Conservation (phyloP, 139 green algal genomes). For the Chlorella sp. region DNA sequence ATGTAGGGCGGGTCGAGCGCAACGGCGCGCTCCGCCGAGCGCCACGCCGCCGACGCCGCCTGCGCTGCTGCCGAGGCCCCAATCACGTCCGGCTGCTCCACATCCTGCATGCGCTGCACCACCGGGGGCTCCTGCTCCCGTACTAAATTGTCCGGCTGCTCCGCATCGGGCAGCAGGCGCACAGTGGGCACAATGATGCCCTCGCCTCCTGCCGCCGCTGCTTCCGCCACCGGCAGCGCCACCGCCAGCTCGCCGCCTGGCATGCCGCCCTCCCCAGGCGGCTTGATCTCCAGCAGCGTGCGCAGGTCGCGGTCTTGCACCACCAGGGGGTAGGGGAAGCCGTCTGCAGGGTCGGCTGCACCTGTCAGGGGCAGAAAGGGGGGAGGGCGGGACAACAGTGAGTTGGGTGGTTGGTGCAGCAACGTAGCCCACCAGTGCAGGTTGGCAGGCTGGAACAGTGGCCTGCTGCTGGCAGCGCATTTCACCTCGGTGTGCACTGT, state of each 20-base stretch:
- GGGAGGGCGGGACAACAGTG: too few species aligned
- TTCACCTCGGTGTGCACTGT: too few species aligned
- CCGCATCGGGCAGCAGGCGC: not conserved
- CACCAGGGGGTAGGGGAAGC: slow-evolving; percentile 43
- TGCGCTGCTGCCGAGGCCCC: not conserved
- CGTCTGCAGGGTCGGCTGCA: slow-evolving; percentile 36
- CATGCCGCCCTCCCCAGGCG: slow-evolving; percentile 6
- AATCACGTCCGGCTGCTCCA: not conserved
- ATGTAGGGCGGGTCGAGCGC: slow-evolving; percentile 44
- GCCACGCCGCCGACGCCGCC: slow-evolving; percentile 4
- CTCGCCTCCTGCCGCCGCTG: not conserved
- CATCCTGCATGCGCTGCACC: slow-evolving; percentile 25
- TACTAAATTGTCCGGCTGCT: slow-evolving; percentile 39
- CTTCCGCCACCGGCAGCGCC: not conserved
- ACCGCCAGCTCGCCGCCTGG: not conserved
- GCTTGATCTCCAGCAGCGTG: slow-evolving; percentile 49
- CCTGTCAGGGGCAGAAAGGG: slow-evolving; percentile 1
- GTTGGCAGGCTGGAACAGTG: too few species aligned
- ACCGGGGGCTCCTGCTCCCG: not conserved
- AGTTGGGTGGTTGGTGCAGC: too few species aligned
- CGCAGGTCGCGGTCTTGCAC: slow-evolving; percentile 55
- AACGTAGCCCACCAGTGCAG: too few species aligned
- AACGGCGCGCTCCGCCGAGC: slow-evolving; percentile 12
- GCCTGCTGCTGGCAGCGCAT: too few species aligned
- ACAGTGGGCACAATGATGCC: slow-evolving; percentile 39